phyloP scores from a whole-genome alignment of 495 filamentous ascomycete genomes.

The Paragyromitra xinjiangensis region DNA sequence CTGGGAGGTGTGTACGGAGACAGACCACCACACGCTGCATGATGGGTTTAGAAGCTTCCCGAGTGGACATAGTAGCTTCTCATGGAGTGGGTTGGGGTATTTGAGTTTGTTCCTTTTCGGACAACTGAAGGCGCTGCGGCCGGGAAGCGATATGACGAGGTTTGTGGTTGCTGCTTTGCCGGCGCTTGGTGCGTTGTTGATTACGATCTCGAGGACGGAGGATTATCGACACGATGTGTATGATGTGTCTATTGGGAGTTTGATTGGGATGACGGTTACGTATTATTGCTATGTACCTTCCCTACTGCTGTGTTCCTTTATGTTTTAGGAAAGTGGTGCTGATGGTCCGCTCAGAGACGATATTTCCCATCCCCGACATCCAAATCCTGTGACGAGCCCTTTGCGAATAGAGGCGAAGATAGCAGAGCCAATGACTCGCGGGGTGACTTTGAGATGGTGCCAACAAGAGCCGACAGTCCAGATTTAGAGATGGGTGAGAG shows the following conservation, averaged over 20 bases:
- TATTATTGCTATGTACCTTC: conserved; percentile 74
- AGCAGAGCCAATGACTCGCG: conserved; percentile 9
- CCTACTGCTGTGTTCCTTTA: background rate
- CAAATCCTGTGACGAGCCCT: conserved; percentile 63
- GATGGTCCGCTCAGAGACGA: conserved; percentile 49
- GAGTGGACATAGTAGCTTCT: conserved; percentile 85
- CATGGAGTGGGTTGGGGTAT: conserved; percentile 87
- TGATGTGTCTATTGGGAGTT: conserved; percentile 80
- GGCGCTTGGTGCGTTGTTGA: conserved; percentile 80
- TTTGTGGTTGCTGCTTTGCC: conserved; percentile 74
- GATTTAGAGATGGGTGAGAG: conserved; percentile 44
- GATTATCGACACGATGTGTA: conserved; percentile 97
- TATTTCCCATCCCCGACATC: conserved; percentile 66
- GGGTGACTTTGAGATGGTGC: conserved; percentile 45
- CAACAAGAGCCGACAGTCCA: conserved; percentile 37
- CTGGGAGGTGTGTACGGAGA: conserved; percentile 82
- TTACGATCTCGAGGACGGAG: conserved; percentile 88
- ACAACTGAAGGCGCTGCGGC: conserved; percentile 42
- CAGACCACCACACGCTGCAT: conserved; percentile 77
- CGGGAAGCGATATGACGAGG: conserved; percentile 67
- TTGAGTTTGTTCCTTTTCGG: conserved; percentile 71
- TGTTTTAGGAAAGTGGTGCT: background rate
- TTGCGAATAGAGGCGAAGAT: conserved; percentile 26
- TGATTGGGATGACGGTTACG: conserved; percentile 76
- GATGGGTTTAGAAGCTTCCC: conserved; percentile 96